Percentiles rank a stretch among this genome's conserved stretches.
These are phyloP conservation scores for Kluyveromyces wickerhamii DNA, from an alignment of 805 yeast genomes.

Conservation along the genomic window DNA sequence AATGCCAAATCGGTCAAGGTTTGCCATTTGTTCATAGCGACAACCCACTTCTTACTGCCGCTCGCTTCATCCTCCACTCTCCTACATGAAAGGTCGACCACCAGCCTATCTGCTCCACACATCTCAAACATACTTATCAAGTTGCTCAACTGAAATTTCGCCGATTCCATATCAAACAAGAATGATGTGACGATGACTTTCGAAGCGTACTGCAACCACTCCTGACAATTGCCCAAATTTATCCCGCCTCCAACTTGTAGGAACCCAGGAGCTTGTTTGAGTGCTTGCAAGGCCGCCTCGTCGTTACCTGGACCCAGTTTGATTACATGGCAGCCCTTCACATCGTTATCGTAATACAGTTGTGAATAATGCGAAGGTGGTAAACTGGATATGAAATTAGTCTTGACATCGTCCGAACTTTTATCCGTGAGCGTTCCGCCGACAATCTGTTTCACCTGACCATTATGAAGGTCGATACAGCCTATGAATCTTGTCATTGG, in stretches of 20 bases:
- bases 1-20: slow-evolving; percentile 65
- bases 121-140: slow-evolving; percentile 39
- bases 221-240: slow-evolving; percentile 57
- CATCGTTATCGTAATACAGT: slow-evolving; percentile 50
- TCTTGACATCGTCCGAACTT: slow-evolving; percentile 38
- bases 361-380: slow-evolving; percentile 70
- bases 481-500: slow-evolving; percentile 83
- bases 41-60: slow-evolving; percentile 57
- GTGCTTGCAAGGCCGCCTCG: slow-evolving; percentile 70
- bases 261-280: slow-evolving; percentile 60
- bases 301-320: slow-evolving; percentile 83
- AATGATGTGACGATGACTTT: slow-evolving; percentile 91
- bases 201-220: slow-evolving; percentile 74
- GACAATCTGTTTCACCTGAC: slow-evolving; percentile 93
- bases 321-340: slow-evolving; percentile 84
- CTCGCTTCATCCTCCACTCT: slow-evolving; percentile 20
- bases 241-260: slow-evolving; percentile 95
- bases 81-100: slow-evolving; percentile 86
- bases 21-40: slow-evolving; percentile 99
- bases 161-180: slow-evolving; percentile 48
- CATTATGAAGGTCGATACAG: slow-evolving; percentile 91
- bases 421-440: slow-evolving; percentile 80
- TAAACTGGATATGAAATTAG: slow-evolving; percentile 72
- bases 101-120: slow-evolving; percentile 63
- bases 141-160: slow-evolving; percentile 43